A percentile compares a stretch with the other conserved stretches of the same genome.
Evolutionary conservation across 2,329 filamentous ascomycete genomes (phyloP).

Genomic region (Claviceps capensis): DNA sequence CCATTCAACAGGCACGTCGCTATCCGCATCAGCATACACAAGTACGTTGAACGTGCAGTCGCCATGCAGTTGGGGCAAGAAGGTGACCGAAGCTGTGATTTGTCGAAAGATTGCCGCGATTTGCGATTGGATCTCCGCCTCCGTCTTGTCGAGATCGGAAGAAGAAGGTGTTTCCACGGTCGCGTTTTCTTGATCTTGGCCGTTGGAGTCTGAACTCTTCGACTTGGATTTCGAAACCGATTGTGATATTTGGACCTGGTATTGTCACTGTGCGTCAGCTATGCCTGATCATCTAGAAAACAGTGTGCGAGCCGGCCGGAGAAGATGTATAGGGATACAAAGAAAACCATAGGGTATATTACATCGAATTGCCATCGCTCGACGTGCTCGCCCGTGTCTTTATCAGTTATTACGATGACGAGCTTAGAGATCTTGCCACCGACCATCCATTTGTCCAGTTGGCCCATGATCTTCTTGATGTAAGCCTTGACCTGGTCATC

Average conservation of each 20-base stretch:
- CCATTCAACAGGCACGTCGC: constrained; percentile 95
- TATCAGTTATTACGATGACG: constrained; percentile 91
- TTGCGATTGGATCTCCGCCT: constrained; percentile 85
- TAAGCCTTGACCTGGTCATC: constrained; percentile 98
- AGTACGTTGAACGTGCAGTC: constrained; percentile 98
- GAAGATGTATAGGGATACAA: too few relatives aligned
- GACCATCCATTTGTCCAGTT: constrained; percentile 96
- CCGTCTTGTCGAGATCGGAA: constrained; percentile 59
- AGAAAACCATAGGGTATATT: constrained; percentile 10
- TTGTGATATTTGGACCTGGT: constrained; percentile 14
- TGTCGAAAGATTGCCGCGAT: constrained; percentile 96
- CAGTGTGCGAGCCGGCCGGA: background rate
- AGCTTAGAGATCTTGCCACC: constrained; percentile 95
- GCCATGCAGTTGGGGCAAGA: constrained; percentile 74
- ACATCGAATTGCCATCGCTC: constrained; percentile 98
- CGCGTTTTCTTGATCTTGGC: constrained; percentile 60
- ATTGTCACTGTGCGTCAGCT: constrained; percentile 1
- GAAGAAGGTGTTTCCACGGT: constrained; percentile 14
- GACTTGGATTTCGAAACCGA: constrained; percentile 21
- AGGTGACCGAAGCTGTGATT: constrained; percentile 95
- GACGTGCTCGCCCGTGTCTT: constrained; percentile 90
- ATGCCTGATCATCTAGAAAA: background rate
- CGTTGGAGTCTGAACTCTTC: constrained; percentile 23
- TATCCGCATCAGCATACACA: constrained; percentile 93
- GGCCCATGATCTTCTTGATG: constrained; percentile 98